Conservation (phyloP, 106 monocot species). For the Triglochin maritima region DNA sequence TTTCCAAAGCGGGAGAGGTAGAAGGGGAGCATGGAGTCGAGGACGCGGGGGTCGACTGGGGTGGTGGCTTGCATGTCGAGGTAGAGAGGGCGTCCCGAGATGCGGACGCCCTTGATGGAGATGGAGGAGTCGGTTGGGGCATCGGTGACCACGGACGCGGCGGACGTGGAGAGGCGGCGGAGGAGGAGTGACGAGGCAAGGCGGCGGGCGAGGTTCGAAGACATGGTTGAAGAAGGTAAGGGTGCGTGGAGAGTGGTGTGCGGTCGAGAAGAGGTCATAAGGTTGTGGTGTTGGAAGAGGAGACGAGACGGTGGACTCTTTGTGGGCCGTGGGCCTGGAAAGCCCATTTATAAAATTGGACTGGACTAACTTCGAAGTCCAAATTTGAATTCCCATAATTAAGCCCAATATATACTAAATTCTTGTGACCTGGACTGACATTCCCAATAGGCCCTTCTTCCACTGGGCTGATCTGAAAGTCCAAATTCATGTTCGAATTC, state of each 20-base stretch:
- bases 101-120: slow-evolving; percentile 73
- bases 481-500: too few species aligned
- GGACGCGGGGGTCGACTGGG: slow-evolving; percentile 90
- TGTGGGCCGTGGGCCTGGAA: too few species aligned
- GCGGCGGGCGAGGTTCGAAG: not conserved
- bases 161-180: slow-evolving; percentile 8
- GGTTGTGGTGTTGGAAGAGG: not conserved
- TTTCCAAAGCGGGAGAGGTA: slow-evolving; percentile 85
- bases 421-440: too few species aligned
- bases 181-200: slow-evolving; percentile 10
- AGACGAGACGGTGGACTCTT: not conserved
- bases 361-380: too few species aligned
- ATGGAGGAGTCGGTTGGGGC: slow-evolving; percentile 22
- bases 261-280: not conserved
- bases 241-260: not conserved
- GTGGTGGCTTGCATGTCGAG: slow-evolving; percentile 98
- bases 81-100: slow-evolving; percentile 83
- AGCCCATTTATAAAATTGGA: too few species aligned
- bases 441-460: too few species aligned
- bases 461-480: too few species aligned
- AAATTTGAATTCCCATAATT: too few species aligned
- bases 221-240: not conserved
- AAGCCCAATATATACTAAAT: too few species aligned
- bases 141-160: not conserved
- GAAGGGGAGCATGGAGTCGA: slow-evolving; percentile 95